A percentile compares a stretch with the other conserved stretches of the same genome.
phyloP scores from a whole-genome alignment of 805 yeast species.

The Nakazawaea ishiwadae region DNA sequence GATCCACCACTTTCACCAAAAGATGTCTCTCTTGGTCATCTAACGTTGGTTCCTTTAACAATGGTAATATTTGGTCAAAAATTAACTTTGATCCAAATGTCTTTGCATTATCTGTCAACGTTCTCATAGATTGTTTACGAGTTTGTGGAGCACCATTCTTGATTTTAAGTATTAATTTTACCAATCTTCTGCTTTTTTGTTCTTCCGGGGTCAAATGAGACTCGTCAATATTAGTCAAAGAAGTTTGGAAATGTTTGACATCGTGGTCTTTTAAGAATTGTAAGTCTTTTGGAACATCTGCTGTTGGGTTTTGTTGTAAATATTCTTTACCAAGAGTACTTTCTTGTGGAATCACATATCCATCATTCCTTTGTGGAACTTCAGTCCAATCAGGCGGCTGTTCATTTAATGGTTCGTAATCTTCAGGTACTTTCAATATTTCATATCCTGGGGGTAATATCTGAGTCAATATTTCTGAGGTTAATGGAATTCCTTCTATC shows the following conservation, averaged over 20 bases:
- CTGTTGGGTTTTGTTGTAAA: slow-evolving; percentile 29
- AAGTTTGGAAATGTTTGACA: slow-evolving; percentile 57
- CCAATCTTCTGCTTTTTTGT: slow-evolving; percentile 51
- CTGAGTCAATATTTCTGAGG: slow-evolving; percentile 41
- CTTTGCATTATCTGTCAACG: slow-evolving; percentile 58
- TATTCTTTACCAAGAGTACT: slow-evolving; percentile 23
- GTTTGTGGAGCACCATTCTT: slow-evolving; percentile 73
- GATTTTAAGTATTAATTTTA: slow-evolving; percentile 60
- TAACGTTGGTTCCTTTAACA: slow-evolving; percentile 63
- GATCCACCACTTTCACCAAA: slow-evolving; percentile 68
- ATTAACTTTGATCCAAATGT: slow-evolving; percentile 65
- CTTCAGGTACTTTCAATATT: slow-evolving; percentile 38
- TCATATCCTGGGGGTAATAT: slow-evolving; percentile 50
- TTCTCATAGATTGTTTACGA: slow-evolving; percentile 66
- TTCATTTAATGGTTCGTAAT: slow-evolving; percentile 32
- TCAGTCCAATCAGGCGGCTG: slow-evolving; percentile 30
- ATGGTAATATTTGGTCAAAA: slow-evolving; percentile 69
- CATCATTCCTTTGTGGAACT: slow-evolving; percentile 22
- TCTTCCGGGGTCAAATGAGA: slow-evolving; percentile 44
- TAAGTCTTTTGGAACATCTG: slow-evolving; percentile 60
- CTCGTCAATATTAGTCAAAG: slow-evolving; percentile 32
- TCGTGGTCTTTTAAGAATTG: slow-evolving; percentile 71
- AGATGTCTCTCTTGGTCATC: slow-evolving; percentile 84
- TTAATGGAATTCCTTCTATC: slow-evolving; percentile 32
- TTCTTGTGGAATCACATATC: slow-evolving; percentile 52